phyloP scores from a whole-genome alignment of 225 moss, liverwort and hornwort species.

The Marchantia paleacea region DNA sequence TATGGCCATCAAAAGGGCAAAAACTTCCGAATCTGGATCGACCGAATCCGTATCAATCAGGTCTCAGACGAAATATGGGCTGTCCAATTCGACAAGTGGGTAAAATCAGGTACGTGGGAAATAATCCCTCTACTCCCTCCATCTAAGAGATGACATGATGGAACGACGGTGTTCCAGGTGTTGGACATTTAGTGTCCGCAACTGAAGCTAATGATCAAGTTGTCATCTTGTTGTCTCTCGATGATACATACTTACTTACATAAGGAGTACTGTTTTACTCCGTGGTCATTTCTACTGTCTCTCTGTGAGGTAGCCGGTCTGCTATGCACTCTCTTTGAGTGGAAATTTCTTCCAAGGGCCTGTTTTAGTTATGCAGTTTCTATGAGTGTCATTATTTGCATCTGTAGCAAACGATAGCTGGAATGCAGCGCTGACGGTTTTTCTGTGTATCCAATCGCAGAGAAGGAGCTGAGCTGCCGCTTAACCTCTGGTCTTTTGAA shows the following conservation, averaged over 20 bases:
- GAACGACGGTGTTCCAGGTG: neutral
- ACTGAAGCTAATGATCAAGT: neutral
- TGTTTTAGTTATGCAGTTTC: no score
- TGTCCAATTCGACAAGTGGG: conserved; percentile 81
- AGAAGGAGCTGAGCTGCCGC: conserved; percentile 33
- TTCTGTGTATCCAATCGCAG: conserved; percentile 11
- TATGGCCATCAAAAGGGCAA: conserved; percentile 55
- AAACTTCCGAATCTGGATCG: conserved; percentile 68
- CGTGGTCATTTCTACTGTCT: neutral
- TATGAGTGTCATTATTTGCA: no score
- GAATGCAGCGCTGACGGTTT: no score
- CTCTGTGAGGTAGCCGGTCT: no score
- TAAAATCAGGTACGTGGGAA: conserved; percentile 48
- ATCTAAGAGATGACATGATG: neutral
- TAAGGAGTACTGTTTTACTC: neutral
- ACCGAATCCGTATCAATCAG: conserved; percentile 58
- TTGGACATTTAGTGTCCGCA: neutral
- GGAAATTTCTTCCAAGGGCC: no score
- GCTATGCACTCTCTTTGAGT: no score
- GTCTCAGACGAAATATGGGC: conserved; percentile 55
- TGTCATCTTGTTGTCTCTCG: neutral
- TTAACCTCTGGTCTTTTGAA: conserved; percentile 29
- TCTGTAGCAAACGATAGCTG: no score
- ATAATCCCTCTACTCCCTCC: neutral
- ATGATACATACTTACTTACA: neutral